A percentile compares a stretch with the other conserved stretches of the same genome.
Evolutionary conservation across 371 early-diverging fungal species (phyloP).

Genomic region (Mucor circinelloides): DNA sequence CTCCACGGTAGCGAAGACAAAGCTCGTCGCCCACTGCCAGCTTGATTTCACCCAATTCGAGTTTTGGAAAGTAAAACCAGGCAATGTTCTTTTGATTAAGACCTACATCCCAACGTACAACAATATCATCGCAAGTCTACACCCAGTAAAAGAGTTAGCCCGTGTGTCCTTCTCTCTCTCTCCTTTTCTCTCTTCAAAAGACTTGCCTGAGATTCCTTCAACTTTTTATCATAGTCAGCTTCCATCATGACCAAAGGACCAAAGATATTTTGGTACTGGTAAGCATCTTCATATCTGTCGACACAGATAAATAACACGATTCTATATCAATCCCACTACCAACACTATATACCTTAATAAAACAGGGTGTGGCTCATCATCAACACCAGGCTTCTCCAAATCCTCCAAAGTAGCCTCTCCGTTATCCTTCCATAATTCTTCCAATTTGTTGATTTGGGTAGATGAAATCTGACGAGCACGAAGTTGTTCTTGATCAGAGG

Average conservation of each 20-base stretch:
- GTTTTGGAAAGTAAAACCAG: constrained; percentile 90
- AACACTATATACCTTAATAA: constrained; percentile 62
- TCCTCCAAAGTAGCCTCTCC: constrained; percentile 80
- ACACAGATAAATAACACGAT: neutral
- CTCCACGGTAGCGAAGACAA: constrained; percentile 86
- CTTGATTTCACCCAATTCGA: constrained; percentile 92
- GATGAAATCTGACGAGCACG: constrained; percentile 85
- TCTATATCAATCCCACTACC: neutral
- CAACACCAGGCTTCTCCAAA: constrained; percentile 81
- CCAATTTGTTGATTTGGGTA: constrained; percentile 85
- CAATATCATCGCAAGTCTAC: constrained; percentile 92
- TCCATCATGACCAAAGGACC: constrained; percentile 96
- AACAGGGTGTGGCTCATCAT: constrained; percentile 87
- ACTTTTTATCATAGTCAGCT: constrained; percentile 93
- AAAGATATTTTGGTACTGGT: constrained; percentile 95
- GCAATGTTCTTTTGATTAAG: constrained; percentile 93
- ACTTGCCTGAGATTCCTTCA: constrained; percentile 89
- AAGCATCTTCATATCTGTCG: constrained; percentile 91
- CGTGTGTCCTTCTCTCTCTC: neutral
- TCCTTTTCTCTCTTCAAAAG: neutral
- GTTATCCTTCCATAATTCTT: constrained; percentile 92
- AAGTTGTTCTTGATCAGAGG: constrained; percentile 84
- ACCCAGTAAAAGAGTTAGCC: neutral
- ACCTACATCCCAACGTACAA: constrained; percentile 97
- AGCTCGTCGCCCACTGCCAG: constrained; percentile 97